Conservation (phyloP, 2,329 filamentous ascomycete genomes). For the Dryadomyces quercus-mongolicae region DNA sequence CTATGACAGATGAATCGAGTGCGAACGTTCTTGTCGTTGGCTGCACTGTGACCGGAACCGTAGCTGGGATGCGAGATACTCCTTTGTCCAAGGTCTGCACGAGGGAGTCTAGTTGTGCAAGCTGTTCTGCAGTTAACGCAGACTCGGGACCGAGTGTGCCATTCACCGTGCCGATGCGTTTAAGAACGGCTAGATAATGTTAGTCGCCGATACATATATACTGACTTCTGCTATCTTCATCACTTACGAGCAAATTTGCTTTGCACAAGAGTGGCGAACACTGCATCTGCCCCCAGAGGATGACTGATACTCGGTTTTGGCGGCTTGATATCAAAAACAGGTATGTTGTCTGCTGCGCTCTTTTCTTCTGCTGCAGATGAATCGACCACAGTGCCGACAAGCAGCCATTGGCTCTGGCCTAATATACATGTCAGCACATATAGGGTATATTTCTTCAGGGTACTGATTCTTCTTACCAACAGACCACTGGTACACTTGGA, state of each 20-base stretch:
- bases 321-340: constrained; percentile 89
- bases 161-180: constrained; percentile 10
- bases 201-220: not conserved
- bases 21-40: constrained; percentile 1
- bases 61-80: constrained; percentile 3
- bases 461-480: constrained; percentile 20
- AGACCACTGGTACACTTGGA: constrained; percentile 87
- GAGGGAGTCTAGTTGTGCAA: constrained; percentile 44
- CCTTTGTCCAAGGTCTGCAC: constrained; percentile 47
- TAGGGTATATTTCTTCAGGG: not conserved
- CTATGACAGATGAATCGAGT: constrained; percentile 33
- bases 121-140: constrained; percentile 60
- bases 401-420: constrained; percentile 63
- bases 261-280: constrained; percentile 9
- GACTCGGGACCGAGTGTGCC: not conserved
- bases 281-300: constrained; percentile 48
- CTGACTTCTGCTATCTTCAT: constrained; percentile 18
- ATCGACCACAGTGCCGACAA: constrained; percentile 89
- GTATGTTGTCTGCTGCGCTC: constrained; percentile 60
- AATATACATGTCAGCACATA: constrained; percentile 13
- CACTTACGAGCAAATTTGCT: constrained; percentile 12
- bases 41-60: constrained; percentile 27
- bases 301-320: constrained; percentile 36
- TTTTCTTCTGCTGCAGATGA: constrained; percentile 6
- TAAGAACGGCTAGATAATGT: constrained; percentile 6